These are phyloP conservation scores for Metarhizium brunneum DNA, from an alignment of 2,329 filamentous ascomycete species.

Conservation along the genomic window DNA sequence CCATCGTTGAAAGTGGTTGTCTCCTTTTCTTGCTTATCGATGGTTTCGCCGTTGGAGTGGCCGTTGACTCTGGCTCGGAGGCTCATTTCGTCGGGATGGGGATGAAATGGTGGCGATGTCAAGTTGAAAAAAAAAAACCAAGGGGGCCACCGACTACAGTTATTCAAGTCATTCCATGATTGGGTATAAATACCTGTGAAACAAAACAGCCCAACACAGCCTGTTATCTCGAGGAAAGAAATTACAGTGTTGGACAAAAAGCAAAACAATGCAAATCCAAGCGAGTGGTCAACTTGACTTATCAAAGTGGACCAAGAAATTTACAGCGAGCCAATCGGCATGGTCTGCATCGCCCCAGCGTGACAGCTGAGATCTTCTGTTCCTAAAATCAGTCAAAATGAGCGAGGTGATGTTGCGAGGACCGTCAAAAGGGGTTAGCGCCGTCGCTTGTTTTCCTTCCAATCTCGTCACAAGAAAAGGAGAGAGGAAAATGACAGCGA, in stretches of 20 bases:
- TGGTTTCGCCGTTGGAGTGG: neutral
- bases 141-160: no score
- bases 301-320: slow-evolving; percentile 14
- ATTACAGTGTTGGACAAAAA: neutral
- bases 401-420: no score
- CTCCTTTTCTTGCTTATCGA: neutral
- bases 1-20: neutral
- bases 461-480: no score
- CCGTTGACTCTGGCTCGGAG: neutral
- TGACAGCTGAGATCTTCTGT: neutral
- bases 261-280: neutral
- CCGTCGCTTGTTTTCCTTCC: no score
- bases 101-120: no score
- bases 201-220: neutral
- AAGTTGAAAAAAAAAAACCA: no score
- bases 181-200: neutral
- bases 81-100: neutral
- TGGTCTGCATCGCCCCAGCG: neutral
- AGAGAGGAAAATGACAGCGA: no score
- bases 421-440: no score
- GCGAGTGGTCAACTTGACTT: neutral
- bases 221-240: neutral
- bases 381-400: no score
- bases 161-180: neutral
- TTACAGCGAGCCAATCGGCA: slow-evolving; percentile 17